Percentiles rank a stretch among this genome's conserved stretches.
phyloP scores from a whole-genome alignment of 768 basidiomycete genomes.

The Piloderma croceum region DNA sequence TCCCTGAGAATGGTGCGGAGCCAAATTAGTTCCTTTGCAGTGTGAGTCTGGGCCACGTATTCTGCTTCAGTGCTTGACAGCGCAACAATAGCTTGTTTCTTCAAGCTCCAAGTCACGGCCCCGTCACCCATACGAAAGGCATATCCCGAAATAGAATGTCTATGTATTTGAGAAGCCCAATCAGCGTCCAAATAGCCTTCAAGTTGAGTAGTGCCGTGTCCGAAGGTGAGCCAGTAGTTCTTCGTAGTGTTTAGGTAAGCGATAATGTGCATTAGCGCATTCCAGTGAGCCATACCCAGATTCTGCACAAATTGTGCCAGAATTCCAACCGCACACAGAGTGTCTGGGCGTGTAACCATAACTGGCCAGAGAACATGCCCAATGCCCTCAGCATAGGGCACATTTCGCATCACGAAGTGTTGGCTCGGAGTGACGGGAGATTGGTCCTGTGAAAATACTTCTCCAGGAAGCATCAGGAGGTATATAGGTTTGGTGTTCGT shows the following conservation, averaged over 20 bases:
- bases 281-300: constrained; percentile 19
- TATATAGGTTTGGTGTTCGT: too few species aligned
- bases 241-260: constrained; percentile 23
- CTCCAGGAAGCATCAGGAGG: too few species aligned
- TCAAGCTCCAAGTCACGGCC: constrained; percentile 28
- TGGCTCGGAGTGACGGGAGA: constrained; percentile 1
- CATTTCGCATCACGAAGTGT: constrained; percentile 8
- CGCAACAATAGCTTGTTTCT: constrained; percentile 28
- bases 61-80: constrained; percentile 33
- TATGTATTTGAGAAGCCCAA: constrained; percentile 15
- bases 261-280: constrained; percentile 21
- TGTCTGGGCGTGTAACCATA: constrained; percentile 24
- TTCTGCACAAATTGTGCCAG: constrained; percentile 20
- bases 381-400: constrained; percentile 21
- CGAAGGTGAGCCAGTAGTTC: constrained; percentile 11
- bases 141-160: constrained; percentile 29
- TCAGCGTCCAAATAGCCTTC: constrained; percentile 21
- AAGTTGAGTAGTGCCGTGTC: constrained; percentile 7
- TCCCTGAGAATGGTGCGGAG: constrained; percentile 9
- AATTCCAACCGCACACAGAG: constrained; percentile 19
- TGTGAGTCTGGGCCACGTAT: constrained; percentile 28
- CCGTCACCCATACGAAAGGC: constrained; percentile 23
- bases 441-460: constrained; percentile 1
- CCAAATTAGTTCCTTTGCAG: constrained; percentile 19
- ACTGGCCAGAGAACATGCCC: constrained; percentile 26